Percentiles rank a stretch among this genome's conserved stretches.
Evolutionary conservation across 139 green algal genomes (phyloP).

Genomic region (Tetraselmis striata): DNA sequence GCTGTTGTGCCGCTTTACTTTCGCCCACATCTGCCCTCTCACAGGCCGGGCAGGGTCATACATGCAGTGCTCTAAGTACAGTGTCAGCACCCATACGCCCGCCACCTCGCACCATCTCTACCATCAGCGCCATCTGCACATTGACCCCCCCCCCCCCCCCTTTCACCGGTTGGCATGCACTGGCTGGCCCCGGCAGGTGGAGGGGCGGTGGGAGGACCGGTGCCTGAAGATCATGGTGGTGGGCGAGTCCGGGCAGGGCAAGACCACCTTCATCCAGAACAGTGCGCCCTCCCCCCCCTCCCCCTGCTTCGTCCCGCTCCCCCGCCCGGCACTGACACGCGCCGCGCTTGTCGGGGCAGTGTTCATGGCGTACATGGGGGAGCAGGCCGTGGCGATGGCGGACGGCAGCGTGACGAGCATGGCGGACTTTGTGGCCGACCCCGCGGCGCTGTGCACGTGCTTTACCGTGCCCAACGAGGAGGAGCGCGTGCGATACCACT

Average conservation of each 20-base stretch:
- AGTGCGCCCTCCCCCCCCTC: neutral
- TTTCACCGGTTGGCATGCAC: too few relatives aligned
- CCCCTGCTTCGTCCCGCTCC: too few relatives aligned
- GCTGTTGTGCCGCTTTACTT: too few relatives aligned
- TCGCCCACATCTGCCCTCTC: too few relatives aligned
- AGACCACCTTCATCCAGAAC: constrained; percentile 51
- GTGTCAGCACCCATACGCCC: too few relatives aligned
- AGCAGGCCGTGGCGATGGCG: neutral
- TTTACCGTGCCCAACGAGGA: neutral
- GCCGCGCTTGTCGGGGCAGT: too few relatives aligned
- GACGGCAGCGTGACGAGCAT: neutral
- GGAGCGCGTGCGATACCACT: neutral
- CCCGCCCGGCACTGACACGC: too few relatives aligned
- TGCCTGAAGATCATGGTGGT: constrained; percentile 57
- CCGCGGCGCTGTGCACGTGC: neutral
- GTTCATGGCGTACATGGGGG: neutral
- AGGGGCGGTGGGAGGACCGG: constrained; percentile 31
- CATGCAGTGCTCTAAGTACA: too few relatives aligned
- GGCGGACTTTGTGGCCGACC: neutral
- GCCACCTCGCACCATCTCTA: too few relatives aligned
- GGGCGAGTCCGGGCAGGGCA: constrained; percentile 37
- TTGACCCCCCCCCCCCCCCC: too few relatives aligned
- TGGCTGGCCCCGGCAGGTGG: constrained; percentile 4
- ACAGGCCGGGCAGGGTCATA: too few relatives aligned
- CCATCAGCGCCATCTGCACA: too few relatives aligned